A percentile compares a stretch with the other conserved stretches of the same genome.
Evolutionary conservation across 202 grass and related monocot genomes (phyloP).

Genomic region (Panicum hallii): DNA sequence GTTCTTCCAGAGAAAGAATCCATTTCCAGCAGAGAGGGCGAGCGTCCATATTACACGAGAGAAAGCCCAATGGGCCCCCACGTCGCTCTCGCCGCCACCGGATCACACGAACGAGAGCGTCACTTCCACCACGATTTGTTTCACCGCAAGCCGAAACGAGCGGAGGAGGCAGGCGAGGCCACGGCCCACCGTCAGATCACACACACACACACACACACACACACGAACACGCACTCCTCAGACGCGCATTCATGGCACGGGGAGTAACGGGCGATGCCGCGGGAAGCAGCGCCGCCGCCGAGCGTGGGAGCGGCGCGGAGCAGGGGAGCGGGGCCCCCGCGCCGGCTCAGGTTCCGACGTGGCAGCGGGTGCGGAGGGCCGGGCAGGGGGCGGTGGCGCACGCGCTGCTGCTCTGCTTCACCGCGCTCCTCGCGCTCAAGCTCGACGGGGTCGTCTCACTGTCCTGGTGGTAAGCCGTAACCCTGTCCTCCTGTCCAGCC

Average conservation of each 20-base stretch:
- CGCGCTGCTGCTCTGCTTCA: constrained; percentile 79
- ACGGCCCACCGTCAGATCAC: constrained; percentile 5
- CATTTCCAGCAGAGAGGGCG: background rate
- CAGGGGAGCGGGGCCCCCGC: background rate
- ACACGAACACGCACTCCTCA: too few species aligned
- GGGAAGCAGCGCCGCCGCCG: background rate
- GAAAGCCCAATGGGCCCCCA: constrained; percentile 5
- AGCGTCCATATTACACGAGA: background rate
- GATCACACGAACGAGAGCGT: background rate
- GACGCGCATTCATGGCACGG: constrained; percentile 15
- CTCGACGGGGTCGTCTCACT: constrained; percentile 57
- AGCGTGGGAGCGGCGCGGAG: too few species aligned
- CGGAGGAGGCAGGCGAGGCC: background rate
- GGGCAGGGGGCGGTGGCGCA: constrained; percentile 65
- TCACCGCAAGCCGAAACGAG: constrained; percentile 7
- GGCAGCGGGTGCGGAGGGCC: constrained; percentile 56
- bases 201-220: background rate
- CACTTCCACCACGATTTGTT: background rate
- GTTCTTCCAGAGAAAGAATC: background rate
- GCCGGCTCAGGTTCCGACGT: constrained; percentile 45
- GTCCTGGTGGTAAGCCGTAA: constrained; percentile 70
- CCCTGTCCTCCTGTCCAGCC: background rate
- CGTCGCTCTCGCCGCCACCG: background rate
- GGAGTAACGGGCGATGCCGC: constrained; percentile 28
- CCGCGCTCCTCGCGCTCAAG: constrained; percentile 68